phyloP scores from a whole-genome alignment of 768 basidiomycete species.

The Cytidiella melzeri region DNA sequence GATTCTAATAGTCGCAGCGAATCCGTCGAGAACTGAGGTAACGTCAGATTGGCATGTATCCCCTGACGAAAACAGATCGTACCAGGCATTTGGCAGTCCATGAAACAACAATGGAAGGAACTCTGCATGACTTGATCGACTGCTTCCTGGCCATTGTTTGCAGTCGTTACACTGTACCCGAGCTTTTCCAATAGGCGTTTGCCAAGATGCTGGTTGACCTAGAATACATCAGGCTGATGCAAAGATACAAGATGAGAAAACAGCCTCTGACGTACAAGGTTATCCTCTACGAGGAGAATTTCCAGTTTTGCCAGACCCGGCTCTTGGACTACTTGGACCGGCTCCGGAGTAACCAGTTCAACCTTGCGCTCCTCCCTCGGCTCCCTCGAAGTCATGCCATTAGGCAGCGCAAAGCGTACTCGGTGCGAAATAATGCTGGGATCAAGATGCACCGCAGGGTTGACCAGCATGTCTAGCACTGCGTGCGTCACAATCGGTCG shows the following conservation, averaged over 20 bases:
- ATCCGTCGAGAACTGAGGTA: constrained; percentile 22
- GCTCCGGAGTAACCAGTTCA: neutral
- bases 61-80: no score
- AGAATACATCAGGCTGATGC: neutral
- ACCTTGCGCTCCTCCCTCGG: constrained; percentile 6
- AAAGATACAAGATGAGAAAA: neutral
- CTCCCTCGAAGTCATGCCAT: constrained; percentile 1
- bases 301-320: neutral
- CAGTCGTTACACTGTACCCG: constrained; percentile 21
- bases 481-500: constrained; percentile 23
- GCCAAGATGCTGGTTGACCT: constrained; percentile 24
- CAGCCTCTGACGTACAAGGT: constrained; percentile 16
- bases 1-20: constrained; percentile 19
- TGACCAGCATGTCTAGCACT: constrained; percentile 15
- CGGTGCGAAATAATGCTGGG: constrained; percentile 8
- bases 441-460: constrained; percentile 17
- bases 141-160: constrained; percentile 22
- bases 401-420: constrained; percentile 17
- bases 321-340: neutral
- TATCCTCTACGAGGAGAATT: constrained; percentile 24
- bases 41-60: no score
- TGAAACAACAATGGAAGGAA: constrained; percentile 18
- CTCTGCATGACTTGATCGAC: constrained; percentile 14
- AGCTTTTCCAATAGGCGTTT: constrained; percentile 22
- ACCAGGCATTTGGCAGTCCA: constrained; percentile 23